Evolutionary conservation across 164 flowering plant species (phyloP).

Genomic region (Kalanchoe fedtschenkoi): DNA sequence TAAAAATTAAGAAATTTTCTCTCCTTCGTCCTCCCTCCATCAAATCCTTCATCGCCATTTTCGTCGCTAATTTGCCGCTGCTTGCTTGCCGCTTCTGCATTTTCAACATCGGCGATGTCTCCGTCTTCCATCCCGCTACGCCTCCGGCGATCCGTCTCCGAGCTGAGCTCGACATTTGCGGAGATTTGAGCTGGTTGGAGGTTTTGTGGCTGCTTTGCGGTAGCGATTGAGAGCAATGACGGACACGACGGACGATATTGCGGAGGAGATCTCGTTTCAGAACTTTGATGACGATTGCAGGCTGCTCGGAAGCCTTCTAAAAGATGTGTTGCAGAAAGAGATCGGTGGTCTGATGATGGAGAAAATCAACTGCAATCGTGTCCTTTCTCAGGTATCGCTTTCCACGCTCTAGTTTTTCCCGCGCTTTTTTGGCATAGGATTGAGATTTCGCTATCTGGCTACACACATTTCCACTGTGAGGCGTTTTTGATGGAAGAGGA

Average conservation of each 20-base stretch:
- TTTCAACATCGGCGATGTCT: no score
- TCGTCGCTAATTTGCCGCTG: no score
- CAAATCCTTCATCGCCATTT: background rate
- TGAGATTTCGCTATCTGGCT: background rate
- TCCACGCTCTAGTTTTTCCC: background rate
- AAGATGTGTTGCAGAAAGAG: conserved; percentile 14
- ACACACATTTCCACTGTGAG: no score
- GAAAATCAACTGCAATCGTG: conserved; percentile 13
- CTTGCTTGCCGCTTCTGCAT: no score
- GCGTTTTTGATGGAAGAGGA: no score
- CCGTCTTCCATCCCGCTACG: background rate
- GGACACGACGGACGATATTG: conserved; percentile 15
- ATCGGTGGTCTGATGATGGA: conserved; percentile 13
- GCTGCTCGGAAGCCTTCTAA: conserved; percentile 13
- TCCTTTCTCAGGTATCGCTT: conserved; percentile 7
- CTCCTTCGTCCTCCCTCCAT: background rate
- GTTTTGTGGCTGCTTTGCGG: background rate
- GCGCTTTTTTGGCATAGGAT: background rate
- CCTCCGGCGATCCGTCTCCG: background rate
- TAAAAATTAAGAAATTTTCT: no score
- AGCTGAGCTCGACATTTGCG: background rate
- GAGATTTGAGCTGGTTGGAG: background rate
- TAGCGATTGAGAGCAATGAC: conserved; percentile 2
- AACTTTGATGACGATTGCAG: conserved; percentile 16
- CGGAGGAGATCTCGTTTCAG: conserved; percentile 17